Evolutionary conservation across 1,284 basidiomycete species (phyloP), one percentile per base, ranked within the genome.

Genomic region (Pseudozyma pruni): DNA sequence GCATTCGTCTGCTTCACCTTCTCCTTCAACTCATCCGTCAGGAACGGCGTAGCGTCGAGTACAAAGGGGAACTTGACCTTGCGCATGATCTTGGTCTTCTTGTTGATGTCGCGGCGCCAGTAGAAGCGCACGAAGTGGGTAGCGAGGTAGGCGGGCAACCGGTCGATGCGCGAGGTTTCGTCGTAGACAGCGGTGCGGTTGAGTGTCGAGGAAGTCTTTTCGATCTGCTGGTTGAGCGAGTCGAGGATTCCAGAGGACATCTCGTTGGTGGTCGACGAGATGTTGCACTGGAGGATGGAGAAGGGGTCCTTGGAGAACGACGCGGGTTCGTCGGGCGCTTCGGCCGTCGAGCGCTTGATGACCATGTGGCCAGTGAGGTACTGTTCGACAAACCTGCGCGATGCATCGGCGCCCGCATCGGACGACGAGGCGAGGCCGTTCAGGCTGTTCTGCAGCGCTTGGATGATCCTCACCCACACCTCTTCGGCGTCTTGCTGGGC

Each of bases 401-500:
- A 54, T 8, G 59, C 46, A 17, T 57, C 68, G 22, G 54, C 39
- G 16, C 49, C 13, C 19, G 41, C 53, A 31, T 45, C 31, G 2
- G 42, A 53, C 1, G 60, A 45, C 3, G 45, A 14, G 2, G 68
- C 47, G 14, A 79, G 61, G 20, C 49, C 74, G 39, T 46, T 51
- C 3, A 95, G 68, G 2, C 81, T 86, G 8, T 88, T 87, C 60
- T 89, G 88, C 19, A 98, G 85, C 0, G 90, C 87, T 51, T 90
- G 89, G n/a, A 94, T 85, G 64, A 98, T 88, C 55, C 91, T 88
- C 2, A 88, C 88, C 87, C 92, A 97, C 62, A 92, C 96, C 83
- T 98, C 95, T 80, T 98, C 95, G 13, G 95, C 95, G 81, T 98
- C 95, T 54, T 98, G 95, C 83, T 98, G 95, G 2, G 94, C 90